A percentile compares a stretch with the other conserved stretches of the same genome.
Conservation (phyloP, 176 grass and related monocot species). For the Lolium perenne region DNA sequence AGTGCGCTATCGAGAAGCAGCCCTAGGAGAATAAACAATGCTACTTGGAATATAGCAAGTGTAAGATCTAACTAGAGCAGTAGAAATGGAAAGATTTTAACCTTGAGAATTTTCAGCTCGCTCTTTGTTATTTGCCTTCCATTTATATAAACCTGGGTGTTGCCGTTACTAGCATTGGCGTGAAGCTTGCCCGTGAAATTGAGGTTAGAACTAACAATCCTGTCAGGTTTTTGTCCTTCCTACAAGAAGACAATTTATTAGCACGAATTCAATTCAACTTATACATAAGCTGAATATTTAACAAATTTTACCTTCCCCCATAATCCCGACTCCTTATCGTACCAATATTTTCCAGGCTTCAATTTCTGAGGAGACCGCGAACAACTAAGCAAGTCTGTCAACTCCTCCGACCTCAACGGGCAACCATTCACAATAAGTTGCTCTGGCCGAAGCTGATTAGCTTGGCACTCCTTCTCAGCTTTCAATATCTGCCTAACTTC, state of each 20-base stretch:
- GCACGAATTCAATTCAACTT: background rate
- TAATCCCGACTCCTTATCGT: conserved; percentile 93
- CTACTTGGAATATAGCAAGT: background rate
- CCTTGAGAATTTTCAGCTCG: conserved; percentile 81
- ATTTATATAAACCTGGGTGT: conserved; percentile 90
- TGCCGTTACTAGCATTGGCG: conserved; percentile 82
- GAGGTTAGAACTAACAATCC: conserved; percentile 83
- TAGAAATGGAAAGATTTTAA: conserved; percentile 43
- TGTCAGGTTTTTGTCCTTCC: conserved; percentile 90
- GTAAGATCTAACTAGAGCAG: background rate
- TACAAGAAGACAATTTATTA: conserved; percentile 39
- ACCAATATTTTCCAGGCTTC: conserved; percentile 94
- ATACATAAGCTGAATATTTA: background rate
- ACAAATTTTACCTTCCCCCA: conserved; percentile 84
- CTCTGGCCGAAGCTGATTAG: conserved; percentile 88
- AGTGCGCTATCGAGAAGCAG: conserved; percentile 15
- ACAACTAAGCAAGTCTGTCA: conserved; percentile 86
- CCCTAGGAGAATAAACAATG: conserved; percentile 33
- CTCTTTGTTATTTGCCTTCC: conserved; percentile 91
- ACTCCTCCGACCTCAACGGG: conserved; percentile 71
- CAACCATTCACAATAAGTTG: conserved; percentile 79
- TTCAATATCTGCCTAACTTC: conserved; percentile 97
- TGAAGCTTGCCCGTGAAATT: conserved; percentile 90
- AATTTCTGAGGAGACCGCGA: conserved; percentile 74
- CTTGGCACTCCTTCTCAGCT: conserved; percentile 94